Conservation (phyloP, 441 rosid genomes). For the Theobroma grandiflorum region DNA sequence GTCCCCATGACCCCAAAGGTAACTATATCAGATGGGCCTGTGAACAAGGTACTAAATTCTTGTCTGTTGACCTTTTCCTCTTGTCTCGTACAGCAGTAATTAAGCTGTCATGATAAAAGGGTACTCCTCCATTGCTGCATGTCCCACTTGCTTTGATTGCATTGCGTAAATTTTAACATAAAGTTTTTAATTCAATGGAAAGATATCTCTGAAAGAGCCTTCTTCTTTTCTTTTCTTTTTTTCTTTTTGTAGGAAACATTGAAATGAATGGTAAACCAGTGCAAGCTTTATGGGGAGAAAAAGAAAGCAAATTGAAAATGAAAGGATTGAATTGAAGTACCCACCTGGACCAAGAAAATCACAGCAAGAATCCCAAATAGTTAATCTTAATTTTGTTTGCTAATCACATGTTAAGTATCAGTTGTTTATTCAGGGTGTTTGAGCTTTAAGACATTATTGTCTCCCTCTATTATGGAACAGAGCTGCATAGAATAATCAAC, state of each 20-base stretch:
- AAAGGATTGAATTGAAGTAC: background rate
- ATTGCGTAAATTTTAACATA: background rate
- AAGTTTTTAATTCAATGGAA: background rate
- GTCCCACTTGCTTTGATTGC: constrained; percentile 6
- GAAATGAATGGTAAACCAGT: too few relatives aligned
- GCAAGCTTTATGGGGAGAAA: too few relatives aligned
- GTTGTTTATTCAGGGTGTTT: background rate
- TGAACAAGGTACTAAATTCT: constrained; percentile 8
- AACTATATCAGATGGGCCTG: background rate
- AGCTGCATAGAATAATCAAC: constrained; percentile 34
- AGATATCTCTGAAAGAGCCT: too few relatives aligned
- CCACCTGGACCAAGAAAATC: background rate
- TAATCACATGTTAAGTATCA: constrained; percentile 36
- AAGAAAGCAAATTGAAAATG: background rate
- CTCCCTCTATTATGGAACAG: constrained; percentile 44
- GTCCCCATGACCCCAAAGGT: background rate
- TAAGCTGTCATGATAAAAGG: background rate
- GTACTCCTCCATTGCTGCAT: background rate
- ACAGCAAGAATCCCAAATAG: background rate
- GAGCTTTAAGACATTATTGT: constrained; percentile 36
- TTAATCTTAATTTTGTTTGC: background rate
- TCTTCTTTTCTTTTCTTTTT: too few relatives aligned
- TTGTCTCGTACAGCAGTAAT: background rate
- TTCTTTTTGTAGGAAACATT: too few relatives aligned
- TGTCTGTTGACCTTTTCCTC: constrained; percentile 24